Evolutionary conservation across 352 stramenopile species (phyloP).

Genomic region (Pythium volutum): DNA sequence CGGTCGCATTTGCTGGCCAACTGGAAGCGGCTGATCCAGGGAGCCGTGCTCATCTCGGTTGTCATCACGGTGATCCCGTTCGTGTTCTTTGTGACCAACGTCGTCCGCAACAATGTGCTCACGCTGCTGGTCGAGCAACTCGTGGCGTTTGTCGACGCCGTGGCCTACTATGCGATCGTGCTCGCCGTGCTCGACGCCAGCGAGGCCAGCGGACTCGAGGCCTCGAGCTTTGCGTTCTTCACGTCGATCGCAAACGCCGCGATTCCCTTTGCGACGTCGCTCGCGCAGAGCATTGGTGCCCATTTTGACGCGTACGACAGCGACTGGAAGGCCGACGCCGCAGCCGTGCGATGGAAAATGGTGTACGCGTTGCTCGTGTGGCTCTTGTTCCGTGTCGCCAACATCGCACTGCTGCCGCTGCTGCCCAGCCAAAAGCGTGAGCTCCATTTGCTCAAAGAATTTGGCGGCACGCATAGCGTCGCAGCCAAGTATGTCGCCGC

Average conservation of each 20-base stretch:
- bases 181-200: conserved; percentile 45
- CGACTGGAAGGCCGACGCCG: conserved; percentile 44
- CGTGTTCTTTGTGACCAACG: conserved; percentile 53
- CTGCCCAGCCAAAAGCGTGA: conserved; percentile 41
- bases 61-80: conserved; percentile 37
- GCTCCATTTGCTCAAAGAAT: conserved; percentile 30
- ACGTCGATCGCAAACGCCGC: conserved; percentile 52
- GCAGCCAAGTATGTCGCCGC: conserved; percentile 29
- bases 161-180: conserved; percentile 49
- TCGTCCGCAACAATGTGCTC: conserved; percentile 45
- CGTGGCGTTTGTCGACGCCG: conserved; percentile 43
- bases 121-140: conserved; percentile 53
- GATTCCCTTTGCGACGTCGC: conserved; percentile 46
- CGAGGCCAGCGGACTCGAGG: conserved; percentile 41
- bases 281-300: conserved; percentile 60
- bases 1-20: conserved; percentile 28
- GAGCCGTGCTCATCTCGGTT: conserved; percentile 32
- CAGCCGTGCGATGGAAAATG: conserved; percentile 36
- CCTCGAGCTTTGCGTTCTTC: conserved; percentile 49
- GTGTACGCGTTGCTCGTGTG: conserved; percentile 51
- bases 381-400: conserved; percentile 32
- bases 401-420: conserved; percentile 35
- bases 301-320: conserved; percentile 62
- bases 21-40: conserved; percentile 38
- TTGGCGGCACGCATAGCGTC: conserved; percentile 11